These are phyloP conservation scores for Brassica napus DNA, from an alignment of 345 rosid genomes.

Conservation along the genomic window DNA sequence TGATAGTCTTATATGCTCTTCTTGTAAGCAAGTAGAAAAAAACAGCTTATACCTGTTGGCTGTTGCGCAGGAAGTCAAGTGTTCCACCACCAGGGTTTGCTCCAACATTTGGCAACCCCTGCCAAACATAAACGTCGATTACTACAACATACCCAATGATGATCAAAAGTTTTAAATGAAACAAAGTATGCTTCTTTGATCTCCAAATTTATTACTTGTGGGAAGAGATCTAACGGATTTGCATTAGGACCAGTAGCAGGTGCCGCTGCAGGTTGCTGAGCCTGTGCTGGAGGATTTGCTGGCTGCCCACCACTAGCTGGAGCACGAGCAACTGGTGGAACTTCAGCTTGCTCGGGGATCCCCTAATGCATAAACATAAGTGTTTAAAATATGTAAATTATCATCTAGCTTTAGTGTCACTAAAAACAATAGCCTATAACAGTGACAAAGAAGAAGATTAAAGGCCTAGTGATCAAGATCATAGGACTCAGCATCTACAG, in stretches of 20 bases:
- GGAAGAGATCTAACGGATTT: constrained; percentile 79
- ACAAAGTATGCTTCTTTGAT: neutral
- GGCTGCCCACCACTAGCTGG: constrained; percentile 36
- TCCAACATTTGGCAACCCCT: constrained; percentile 90
- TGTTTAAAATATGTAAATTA: neutral
- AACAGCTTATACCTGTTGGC: constrained; percentile 66
- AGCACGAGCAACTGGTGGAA: constrained; percentile 37
- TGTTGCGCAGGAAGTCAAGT: constrained; percentile 84
- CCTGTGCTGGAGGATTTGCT: constrained; percentile 39
- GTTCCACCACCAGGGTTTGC: constrained; percentile 69
- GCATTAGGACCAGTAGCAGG: constrained; percentile 48
- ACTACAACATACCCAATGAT: too few relatives aligned
- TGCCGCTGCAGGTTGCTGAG: constrained; percentile 55
- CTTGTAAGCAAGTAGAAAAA: neutral
- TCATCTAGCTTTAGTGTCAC: neutral
- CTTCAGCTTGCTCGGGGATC: constrained; percentile 42
- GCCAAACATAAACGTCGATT: neutral
- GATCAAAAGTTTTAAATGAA: neutral
- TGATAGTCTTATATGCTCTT: neutral
- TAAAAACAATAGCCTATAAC: neutral
- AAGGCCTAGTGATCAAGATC: neutral
- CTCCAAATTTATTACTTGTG: constrained; percentile 57
- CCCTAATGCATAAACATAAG: constrained; percentile 22
- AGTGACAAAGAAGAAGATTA: too few relatives aligned
- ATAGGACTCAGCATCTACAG: neutral